Base-by-base conservation (phyloP, 2,329 filamentous ascomycete species). In the Herpomyces periplanetae region DNA sequence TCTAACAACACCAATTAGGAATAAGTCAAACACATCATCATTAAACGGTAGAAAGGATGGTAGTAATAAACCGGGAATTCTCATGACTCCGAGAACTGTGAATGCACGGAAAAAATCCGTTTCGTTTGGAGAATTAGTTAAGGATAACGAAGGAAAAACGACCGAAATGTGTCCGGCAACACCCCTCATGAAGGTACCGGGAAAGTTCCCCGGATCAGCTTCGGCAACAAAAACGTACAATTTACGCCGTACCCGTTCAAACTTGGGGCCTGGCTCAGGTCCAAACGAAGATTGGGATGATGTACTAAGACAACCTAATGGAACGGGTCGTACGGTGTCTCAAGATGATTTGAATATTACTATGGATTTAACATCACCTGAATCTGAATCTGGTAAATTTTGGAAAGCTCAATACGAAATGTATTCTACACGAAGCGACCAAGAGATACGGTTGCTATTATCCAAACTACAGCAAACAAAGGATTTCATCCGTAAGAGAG, bases 381-480 rank as follows among this genome's bases (percentile, higher is more conserved):
- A 57, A 25, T 68, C 63, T 2, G 51, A 61, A 23, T 69, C 63
- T 3, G 64, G 63, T 4, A 56, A 51, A 28, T 71, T 64, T 36
- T 75, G 65, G 65, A 73, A 73, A 37, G 48, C 52, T 10, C 53
- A 69, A 31, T 73, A 64, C 29, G 50, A 66, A 27, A 50, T 47
- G 21, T 75, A 73, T 30, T 56, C 65, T 18, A 45, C 53, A 17
- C 60, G 63, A 25, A 64, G 63, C 25, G 55, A 54, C 34, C 48
- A 45, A 16, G 61, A 73, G 35, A 59, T 71, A 45, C 57, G 58
- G 40, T 66, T 62, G 39, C 44, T 75, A 31, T 49, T 73, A 31
- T 55, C 54, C 31, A 73, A 71, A 43, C 68, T 71, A 41, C 54
- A 65, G 31, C 44, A 68, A 25, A 62, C 64, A 22, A 73, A 66